These are phyloP conservation scores for Botrytis aclada DNA, from an alignment of 2,329 filamentous ascomycete species.

Conservation along the genomic window DNA sequence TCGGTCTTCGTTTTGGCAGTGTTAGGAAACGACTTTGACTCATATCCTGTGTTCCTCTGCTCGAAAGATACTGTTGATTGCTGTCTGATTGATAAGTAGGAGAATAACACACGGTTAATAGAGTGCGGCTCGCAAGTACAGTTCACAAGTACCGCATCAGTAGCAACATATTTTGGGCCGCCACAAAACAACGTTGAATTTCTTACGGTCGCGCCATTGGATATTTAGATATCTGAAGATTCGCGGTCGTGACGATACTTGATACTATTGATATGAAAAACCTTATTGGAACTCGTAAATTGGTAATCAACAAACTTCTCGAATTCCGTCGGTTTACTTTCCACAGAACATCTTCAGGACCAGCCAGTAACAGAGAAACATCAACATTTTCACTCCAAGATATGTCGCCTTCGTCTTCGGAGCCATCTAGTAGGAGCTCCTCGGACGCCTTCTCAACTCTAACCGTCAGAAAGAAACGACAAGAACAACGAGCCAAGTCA, in stretches of 20 bases:
- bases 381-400: background rate
- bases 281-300: no score
- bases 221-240: background rate
- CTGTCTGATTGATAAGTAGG: background rate
- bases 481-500: background rate
- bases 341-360: background rate
- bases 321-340: background rate
- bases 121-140: background rate
- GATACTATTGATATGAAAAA: background rate
- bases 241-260: background rate
- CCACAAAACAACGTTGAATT: background rate
- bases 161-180: background rate
- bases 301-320: background rate
- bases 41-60: background rate
- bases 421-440: background rate
- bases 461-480: background rate
- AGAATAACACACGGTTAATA: background rate
- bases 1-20: background rate
- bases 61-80: background rate
- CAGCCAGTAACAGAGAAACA: background rate
- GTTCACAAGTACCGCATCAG: background rate
- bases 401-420: background rate
- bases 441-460: background rate
- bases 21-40: background rate
- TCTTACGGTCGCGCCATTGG: background rate